These are phyloP conservation scores for Suillus paluster DNA, from an alignment of 768 basidiomycete genomes.

Conservation along the genomic window DNA sequence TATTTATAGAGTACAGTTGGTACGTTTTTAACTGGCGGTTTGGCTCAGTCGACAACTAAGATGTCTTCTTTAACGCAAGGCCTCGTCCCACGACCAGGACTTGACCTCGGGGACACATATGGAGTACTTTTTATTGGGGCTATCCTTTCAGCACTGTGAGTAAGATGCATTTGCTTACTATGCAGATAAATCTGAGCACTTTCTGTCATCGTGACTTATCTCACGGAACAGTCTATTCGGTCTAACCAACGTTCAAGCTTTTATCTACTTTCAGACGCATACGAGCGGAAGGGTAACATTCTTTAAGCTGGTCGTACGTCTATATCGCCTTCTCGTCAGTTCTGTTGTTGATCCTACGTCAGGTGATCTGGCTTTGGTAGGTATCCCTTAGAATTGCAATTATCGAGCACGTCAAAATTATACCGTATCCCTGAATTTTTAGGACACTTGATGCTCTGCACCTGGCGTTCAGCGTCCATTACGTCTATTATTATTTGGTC, in stretches of 20 bases:
- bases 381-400: not conserved
- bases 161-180: too few species aligned
- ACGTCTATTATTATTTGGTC: constrained; percentile 41
- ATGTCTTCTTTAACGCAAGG: too few species aligned
- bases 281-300: not conserved
- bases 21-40: too few species aligned
- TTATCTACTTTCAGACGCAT: constrained; percentile 6
- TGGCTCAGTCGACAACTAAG: too few species aligned
- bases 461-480: constrained; percentile 38
- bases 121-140: not conserved
- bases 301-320: not conserved
- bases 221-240: constrained; percentile 3
- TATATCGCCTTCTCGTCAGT: not conserved
- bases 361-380: not conserved
- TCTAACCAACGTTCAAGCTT: not conserved
- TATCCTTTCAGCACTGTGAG: not conserved
- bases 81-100: too few species aligned
- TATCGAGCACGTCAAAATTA: constrained; percentile 3
- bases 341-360: not conserved
- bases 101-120: not conserved
- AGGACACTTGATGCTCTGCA: constrained; percentile 45
- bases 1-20: too few species aligned
- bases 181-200: too few species aligned
- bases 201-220: too few species aligned
- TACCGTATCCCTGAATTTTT: not conserved